A percentile compares a stretch with the other conserved stretches of the same genome.
Evolutionary conservation across 2,329 filamentous ascomycete species (phyloP).

Genomic region (Coniochaeta prunicola): DNA sequence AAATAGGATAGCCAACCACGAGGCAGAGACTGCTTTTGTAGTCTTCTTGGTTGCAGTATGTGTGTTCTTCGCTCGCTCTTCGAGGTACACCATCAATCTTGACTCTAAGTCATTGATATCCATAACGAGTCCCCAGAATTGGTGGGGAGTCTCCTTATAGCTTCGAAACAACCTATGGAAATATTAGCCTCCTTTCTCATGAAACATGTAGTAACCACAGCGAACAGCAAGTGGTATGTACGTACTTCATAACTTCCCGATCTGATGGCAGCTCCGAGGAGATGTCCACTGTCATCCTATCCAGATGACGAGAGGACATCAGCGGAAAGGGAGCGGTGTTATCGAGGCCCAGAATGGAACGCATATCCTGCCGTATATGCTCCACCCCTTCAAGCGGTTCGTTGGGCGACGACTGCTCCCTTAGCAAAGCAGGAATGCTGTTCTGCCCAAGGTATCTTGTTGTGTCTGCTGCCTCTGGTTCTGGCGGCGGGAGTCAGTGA

Average conservation of each 20-base stretch:
- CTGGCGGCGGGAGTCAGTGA: conserved; percentile 16
- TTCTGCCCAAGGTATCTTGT: conserved; percentile 60
- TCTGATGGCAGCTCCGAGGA: conserved; percentile 56
- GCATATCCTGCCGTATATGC: conserved; percentile 54
- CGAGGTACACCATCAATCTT: conserved; percentile 57
- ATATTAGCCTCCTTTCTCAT: background rate
- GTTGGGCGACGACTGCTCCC: conserved; percentile 50
- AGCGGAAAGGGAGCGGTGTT: conserved; percentile 60
- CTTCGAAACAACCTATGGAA: conserved; percentile 50
- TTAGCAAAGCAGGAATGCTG: conserved; percentile 58
- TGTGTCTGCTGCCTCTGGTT: conserved; percentile 45
- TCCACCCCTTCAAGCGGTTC: conserved; percentile 45
- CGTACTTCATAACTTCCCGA: conserved; percentile 59
- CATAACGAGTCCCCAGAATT: conserved; percentile 61
- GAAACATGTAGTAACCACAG: background rate
- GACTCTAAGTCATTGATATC: conserved; percentile 60
- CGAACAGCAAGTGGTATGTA: background rate
- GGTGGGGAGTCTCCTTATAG: conserved; percentile 61
- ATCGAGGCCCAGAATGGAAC: conserved; percentile 58
- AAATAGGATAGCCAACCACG: conserved; percentile 60
- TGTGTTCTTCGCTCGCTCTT: conserved; percentile 53
- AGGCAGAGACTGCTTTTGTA: conserved; percentile 47
- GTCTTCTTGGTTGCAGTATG: conserved; percentile 36
- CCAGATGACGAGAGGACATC: conserved; percentile 57
- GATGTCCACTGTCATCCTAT: conserved; percentile 53